These are phyloP conservation scores for Stipa capillata DNA, from an alignment of 176 grass and related monocot genomes.

Conservation along the genomic window DNA sequence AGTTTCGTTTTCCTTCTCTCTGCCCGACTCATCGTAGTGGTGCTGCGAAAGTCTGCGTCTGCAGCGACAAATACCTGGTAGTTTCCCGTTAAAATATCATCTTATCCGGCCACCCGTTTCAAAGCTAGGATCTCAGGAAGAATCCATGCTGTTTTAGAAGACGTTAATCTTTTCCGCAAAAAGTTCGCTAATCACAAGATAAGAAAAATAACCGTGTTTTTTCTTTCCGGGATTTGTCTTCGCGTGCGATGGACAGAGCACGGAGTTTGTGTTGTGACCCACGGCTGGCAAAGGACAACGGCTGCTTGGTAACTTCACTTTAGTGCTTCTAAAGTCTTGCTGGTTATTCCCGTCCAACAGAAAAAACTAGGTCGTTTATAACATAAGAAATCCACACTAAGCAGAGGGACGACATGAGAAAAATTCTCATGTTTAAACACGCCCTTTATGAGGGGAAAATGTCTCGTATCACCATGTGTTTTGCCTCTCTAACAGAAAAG, in stretches of 20 bases:
- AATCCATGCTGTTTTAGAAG: neutral
- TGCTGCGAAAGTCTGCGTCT: neutral
- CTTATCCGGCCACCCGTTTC: constrained; percentile 5
- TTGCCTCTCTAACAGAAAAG: no score
- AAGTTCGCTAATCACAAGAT: no score
- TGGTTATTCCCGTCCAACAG: no score
- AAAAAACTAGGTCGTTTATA: no score
- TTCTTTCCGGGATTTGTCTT: neutral
- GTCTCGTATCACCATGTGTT: no score
- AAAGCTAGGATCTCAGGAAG: neutral
- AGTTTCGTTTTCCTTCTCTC: neutral
- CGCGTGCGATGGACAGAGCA: neutral
- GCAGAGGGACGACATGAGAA: no score
- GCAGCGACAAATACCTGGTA: neutral
- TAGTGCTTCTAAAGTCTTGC: neutral
- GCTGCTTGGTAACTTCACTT: neutral
- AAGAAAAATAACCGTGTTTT: neutral
- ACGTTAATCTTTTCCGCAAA: no score
- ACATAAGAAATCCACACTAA: no score
- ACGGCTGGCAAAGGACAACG: neutral
- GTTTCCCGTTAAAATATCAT: neutral
- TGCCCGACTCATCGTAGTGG: neutral
- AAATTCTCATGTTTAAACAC: no score
- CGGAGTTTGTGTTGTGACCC: constrained; percentile 21
- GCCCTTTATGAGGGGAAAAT: no score